These are phyloP conservation scores for Moesziomyces globuligerus DNA, from an alignment of 1,284 basidiomycete genomes.

Conservation along the genomic window DNA sequence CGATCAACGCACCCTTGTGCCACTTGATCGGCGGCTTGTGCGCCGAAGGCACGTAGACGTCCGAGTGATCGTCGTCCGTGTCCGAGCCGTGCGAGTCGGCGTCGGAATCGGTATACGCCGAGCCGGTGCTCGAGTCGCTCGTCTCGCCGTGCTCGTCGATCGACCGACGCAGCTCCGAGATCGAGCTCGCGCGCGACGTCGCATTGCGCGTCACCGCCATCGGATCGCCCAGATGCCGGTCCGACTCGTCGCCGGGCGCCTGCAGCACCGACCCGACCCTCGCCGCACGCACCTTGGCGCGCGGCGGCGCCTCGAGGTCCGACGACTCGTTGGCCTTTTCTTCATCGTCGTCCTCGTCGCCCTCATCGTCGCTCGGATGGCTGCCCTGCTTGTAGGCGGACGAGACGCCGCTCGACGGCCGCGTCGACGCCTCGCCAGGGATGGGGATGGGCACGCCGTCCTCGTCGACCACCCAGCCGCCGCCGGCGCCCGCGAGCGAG, in stretches of 20 bases:
- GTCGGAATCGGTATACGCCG: conserved; percentile 43
- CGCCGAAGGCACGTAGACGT: conserved; percentile 20
- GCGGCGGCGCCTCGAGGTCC: conserved; percentile 30
- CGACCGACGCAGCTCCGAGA: conserved; percentile 38
- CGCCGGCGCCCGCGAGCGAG: conserved; percentile 32
- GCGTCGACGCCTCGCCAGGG: conserved; percentile 34
- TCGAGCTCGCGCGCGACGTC: conserved; percentile 42
- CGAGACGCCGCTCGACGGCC: conserved; percentile 48
- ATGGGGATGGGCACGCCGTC: conserved; percentile 65
- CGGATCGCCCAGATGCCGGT: conserved; percentile 51
- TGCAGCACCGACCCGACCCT: conserved; percentile 65
- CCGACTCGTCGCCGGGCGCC: conserved; percentile 50
- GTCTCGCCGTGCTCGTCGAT: conserved; percentile 56
- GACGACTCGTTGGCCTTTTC: conserved; percentile 60
- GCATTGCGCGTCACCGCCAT: conserved; percentile 46
- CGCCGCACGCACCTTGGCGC: conserved; percentile 40
- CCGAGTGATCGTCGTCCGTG: conserved; percentile 25
- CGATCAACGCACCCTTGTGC: conserved; percentile 98
- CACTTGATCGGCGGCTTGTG: conserved; percentile 80
- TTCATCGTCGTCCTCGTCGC: conserved; percentile 62
- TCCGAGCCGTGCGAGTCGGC: conserved; percentile 29
- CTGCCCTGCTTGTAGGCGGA: conserved; percentile 65
- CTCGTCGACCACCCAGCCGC: conserved; percentile 58
- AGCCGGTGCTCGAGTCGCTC: conserved; percentile 45
- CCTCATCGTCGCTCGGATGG: conserved; percentile 69